These are phyloP conservation scores for Gnomoniopsis sp. DNA, from an alignment of 2,329 filamentous ascomycete genomes.

Conservation along the genomic window DNA sequence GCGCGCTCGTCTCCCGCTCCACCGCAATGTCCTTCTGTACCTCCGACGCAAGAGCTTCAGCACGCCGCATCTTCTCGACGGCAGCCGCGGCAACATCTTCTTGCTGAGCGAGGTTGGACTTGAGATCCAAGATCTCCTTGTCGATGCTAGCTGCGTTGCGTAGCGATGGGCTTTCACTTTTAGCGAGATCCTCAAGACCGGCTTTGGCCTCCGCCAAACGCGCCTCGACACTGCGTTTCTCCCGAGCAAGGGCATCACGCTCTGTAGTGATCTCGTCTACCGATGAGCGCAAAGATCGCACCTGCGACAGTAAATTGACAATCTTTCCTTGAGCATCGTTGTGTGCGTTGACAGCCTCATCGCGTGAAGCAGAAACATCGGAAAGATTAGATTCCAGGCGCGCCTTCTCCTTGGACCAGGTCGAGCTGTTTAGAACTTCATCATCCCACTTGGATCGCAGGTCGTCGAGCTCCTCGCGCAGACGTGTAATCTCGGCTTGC, in stretches of 20 bases:
- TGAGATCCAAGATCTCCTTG: slow-evolving; percentile 84
- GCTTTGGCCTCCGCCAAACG: slow-evolving; percentile 84
- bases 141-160: slow-evolving; percentile 87
- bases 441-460: slow-evolving; percentile 97
- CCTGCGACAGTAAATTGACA: slow-evolving; percentile 84
- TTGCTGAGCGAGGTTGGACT: slow-evolving; percentile 83
- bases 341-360: slow-evolving; percentile 89
- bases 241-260: slow-evolving; percentile 77
- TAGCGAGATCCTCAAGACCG: slow-evolving; percentile 81
- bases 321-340: slow-evolving; percentile 94
- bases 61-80: slow-evolving; percentile 94
- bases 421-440: slow-evolving; percentile 94
- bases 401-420: slow-evolving; percentile 97
- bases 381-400: slow-evolving; percentile 85
- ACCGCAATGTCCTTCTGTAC: slow-evolving; percentile 88
- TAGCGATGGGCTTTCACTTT: slow-evolving; percentile 80
- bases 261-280: slow-evolving; percentile 85
- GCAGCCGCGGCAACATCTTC: slow-evolving; percentile 90
- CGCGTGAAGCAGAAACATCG: slow-evolving; percentile 84
- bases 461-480: slow-evolving; percentile 95
- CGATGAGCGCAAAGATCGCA: slow-evolving; percentile 75
- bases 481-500: slow-evolving; percentile 79
- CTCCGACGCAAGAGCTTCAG: slow-evolving; percentile 82
- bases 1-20: slow-evolving; percentile 77
- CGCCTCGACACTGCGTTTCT: slow-evolving; percentile 86